A percentile compares a stretch with the other conserved stretches of the same genome.
These are phyloP conservation scores for Pseudocohnilembus persalinus DNA, from an alignment of 169 alveolate genomes.

Conservation along the genomic window DNA sequence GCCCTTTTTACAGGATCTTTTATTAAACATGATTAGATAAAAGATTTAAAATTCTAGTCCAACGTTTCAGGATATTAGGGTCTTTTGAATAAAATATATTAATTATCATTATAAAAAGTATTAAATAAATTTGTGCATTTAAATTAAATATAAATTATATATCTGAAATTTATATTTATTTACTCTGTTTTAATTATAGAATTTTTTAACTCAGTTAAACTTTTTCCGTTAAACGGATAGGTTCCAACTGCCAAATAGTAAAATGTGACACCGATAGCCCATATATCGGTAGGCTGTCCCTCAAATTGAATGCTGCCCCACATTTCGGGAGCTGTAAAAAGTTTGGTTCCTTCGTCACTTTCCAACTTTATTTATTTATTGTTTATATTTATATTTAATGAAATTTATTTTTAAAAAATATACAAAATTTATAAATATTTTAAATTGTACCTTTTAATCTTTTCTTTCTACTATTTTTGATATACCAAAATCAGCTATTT, in stretches of 20 bases:
- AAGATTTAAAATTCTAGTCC: neutral
- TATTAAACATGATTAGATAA: constrained; percentile 26
- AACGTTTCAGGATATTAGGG: constrained; percentile 33
- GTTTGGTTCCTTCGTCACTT: constrained; percentile 53
- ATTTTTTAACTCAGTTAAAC: constrained; percentile 17
- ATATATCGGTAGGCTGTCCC: constrained; percentile 80
- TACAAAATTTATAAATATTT: no score
- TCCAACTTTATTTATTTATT: neutral
- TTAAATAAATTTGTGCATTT: no score
- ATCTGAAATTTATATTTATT: neutral
- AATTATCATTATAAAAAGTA: neutral
- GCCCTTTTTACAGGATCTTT: constrained; percentile 36
- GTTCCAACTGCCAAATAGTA: constrained; percentile 65
- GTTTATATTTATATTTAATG: no score
- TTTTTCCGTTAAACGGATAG: constrained; percentile 63
- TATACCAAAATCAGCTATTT: constrained; percentile 63
- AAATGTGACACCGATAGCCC: constrained; percentile 82
- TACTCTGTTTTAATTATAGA: constrained; percentile 39
- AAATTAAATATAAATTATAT: neutral
- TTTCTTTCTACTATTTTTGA: constrained; percentile 51
- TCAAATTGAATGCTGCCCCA: constrained; percentile 52
- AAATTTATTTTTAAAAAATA: no score
- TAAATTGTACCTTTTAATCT: constrained; percentile 23
- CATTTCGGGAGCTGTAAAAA: constrained; percentile 57
- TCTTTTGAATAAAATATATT: neutral